These are phyloP conservation scores for Oryza australiensis DNA, from an alignment of 176 grass and related monocot genomes.

Conservation along the genomic window DNA sequence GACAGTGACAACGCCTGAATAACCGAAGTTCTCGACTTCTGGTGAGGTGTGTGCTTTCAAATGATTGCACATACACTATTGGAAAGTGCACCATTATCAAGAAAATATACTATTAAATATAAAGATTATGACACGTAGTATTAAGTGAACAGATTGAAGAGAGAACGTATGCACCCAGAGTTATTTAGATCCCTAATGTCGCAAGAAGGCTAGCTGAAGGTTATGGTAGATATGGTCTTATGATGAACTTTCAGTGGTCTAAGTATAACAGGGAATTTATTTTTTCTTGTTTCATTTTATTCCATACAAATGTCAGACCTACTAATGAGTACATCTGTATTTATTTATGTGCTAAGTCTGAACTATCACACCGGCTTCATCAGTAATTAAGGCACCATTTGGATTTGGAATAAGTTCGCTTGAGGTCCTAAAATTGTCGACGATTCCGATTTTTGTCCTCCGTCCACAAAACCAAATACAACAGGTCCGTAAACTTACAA, in stretches of 20 bases:
- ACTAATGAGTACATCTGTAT: too few relatives aligned
- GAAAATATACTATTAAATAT: not conserved
- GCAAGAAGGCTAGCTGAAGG: too few relatives aligned
- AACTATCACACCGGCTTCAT: too few relatives aligned
- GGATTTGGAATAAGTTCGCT: too few relatives aligned
- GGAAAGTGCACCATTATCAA: not conserved
- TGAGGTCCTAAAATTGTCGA: too few relatives aligned
- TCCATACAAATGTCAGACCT: not conserved
- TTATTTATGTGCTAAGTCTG: too few relatives aligned
- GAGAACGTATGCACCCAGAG: not conserved
- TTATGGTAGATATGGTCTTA: too few relatives aligned
- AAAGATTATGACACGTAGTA: not conserved
- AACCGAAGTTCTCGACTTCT: not conserved
- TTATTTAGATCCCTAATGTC: not conserved
- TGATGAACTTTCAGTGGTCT: too few relatives aligned
- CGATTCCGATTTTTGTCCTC: too few relatives aligned
- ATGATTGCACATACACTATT: not conserved
- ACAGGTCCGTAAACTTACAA: too few relatives aligned
- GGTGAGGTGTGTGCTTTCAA: conserved; percentile 18
- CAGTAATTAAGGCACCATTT: not conserved
- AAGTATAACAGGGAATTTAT: too few relatives aligned
- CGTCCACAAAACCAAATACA: too few relatives aligned
- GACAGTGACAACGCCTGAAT: not conserved
- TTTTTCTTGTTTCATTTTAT: not conserved
- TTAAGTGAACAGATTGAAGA: not conserved